These are phyloP conservation scores for Phytomonas serpens DNA, from an alignment of 208 protist genomes.

Conservation along the genomic window DNA sequence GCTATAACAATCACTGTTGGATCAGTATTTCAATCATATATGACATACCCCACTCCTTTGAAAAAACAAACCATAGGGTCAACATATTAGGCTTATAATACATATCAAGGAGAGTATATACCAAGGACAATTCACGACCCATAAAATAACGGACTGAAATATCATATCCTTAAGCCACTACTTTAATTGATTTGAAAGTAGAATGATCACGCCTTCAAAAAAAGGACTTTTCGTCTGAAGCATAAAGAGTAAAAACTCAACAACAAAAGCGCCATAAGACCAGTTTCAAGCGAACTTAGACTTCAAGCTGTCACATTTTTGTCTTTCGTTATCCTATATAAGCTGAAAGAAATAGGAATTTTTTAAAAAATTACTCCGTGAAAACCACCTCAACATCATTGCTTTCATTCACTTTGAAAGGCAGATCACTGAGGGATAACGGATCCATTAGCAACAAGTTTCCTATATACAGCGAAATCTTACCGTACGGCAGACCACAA, in stretches of 20 bases:
- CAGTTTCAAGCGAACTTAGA: not conserved
- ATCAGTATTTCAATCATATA: not conserved
- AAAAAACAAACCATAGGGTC: not conserved
- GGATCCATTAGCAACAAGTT: conserved; percentile 64
- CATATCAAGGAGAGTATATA: not conserved
- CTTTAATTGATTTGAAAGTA: not conserved
- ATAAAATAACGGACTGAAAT: not conserved
- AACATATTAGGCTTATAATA: not conserved
- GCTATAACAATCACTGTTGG: not conserved
- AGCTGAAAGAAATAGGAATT: conserved; percentile 2
- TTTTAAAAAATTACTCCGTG: conserved; percentile 11
- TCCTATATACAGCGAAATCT: conserved; percentile 53
- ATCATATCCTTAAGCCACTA: not conserved
- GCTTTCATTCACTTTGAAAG: conserved; percentile 36
- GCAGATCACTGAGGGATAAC: conserved; percentile 72
- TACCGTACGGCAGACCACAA: conserved; percentile 49
- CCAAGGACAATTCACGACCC: not conserved
- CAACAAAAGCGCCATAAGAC: not conserved
- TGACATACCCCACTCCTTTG: not conserved
- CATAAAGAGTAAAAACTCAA: not conserved
- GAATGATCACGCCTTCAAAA: not conserved
- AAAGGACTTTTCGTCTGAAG: not conserved
- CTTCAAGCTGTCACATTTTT: not conserved
- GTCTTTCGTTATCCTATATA: conserved; percentile 9
- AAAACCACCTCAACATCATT: conserved; percentile 48